These are phyloP conservation scores for Musa balbisiana DNA, from an alignment of 202 grass and related monocot genomes.

Conservation along the genomic window DNA sequence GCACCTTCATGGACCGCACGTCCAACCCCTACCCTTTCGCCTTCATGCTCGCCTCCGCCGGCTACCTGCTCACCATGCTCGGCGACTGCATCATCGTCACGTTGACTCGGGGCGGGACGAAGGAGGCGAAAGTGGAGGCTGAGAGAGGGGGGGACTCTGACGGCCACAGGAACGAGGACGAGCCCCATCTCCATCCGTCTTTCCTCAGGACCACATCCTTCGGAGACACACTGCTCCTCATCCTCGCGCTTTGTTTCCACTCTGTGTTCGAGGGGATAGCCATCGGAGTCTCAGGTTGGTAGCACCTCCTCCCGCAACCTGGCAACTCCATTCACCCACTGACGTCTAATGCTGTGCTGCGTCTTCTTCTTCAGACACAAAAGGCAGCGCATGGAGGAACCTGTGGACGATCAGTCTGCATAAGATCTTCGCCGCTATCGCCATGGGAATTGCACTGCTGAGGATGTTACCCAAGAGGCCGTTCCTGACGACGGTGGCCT, in stretches of 20 bases:
- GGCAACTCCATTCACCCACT: no score
- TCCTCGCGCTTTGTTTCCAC: slow-evolving; percentile 73
- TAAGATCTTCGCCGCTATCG: slow-evolving; percentile 67
- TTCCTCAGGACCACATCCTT: slow-evolving; percentile 37
- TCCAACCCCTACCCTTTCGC: slow-evolving; percentile 52
- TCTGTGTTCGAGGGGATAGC: slow-evolving; percentile 84
- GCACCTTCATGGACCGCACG: slow-evolving; percentile 39
- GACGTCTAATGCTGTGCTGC: background rate
- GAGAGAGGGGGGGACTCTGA: slow-evolving; percentile 1
- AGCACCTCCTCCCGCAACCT: no score
- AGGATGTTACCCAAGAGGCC: slow-evolving; percentile 51
- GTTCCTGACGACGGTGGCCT: slow-evolving; percentile 42
- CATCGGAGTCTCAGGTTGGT: slow-evolving; percentile 54
- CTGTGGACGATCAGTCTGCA: slow-evolving; percentile 83
- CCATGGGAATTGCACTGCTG: slow-evolving; percentile 79
- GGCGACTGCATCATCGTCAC: slow-evolving; percentile 39
- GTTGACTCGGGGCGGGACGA: slow-evolving; percentile 18
- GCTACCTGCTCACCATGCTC: slow-evolving; percentile 76
- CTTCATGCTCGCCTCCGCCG: slow-evolving; percentile 61
- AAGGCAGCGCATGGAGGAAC: slow-evolving; percentile 63
- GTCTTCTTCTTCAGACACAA: slow-evolving; percentile 15
- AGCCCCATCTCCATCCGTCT: slow-evolving; percentile 23
- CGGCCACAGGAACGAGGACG: background rate
- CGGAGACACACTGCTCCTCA: slow-evolving; percentile 60
- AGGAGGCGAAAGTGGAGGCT: slow-evolving; percentile 12